phyloP scores from a whole-genome alignment of 768 basidiomycete genomes.

The Gyrodon lividus region DNA sequence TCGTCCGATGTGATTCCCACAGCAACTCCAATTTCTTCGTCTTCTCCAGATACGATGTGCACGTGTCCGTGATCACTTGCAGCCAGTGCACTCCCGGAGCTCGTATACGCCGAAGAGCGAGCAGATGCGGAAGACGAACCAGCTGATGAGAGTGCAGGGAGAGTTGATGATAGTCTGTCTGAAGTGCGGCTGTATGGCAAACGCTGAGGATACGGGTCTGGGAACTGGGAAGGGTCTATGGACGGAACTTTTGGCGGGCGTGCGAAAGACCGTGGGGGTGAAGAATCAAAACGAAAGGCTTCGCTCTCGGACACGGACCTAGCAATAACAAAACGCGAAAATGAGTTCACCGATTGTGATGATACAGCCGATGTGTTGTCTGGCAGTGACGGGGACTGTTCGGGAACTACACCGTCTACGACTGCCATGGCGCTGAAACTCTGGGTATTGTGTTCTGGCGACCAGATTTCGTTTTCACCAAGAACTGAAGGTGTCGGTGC shows the following conservation, averaged over 20 bases:
- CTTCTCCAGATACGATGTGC: constrained; percentile 58
- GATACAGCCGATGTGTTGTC: constrained; percentile 20
- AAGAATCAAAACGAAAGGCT: constrained; percentile 37
- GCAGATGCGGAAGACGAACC: constrained; percentile 71
- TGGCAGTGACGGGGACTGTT: constrained; percentile 16
- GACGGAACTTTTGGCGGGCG: constrained; percentile 44
- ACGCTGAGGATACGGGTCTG: constrained; percentile 70
- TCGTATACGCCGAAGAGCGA: constrained; percentile 77
- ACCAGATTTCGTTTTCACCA: constrained; percentile 25
- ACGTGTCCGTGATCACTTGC: constrained; percentile 65
- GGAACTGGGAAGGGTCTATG: constrained; percentile 66
- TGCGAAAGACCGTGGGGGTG: constrained; percentile 37
- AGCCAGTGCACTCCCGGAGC: constrained; percentile 59
- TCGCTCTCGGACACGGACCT: constrained; percentile 43
- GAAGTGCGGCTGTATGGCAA: constrained; percentile 42
- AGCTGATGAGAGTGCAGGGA: constrained; percentile 66
- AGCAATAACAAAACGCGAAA: constrained; percentile 35
- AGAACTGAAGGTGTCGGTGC: constrained; percentile 37
- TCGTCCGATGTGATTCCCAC: constrained; percentile 68
- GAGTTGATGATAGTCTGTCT: constrained; percentile 34
- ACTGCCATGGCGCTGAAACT: constrained; percentile 20
- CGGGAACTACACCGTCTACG: constrained; percentile 11
- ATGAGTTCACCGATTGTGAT: constrained; percentile 22
- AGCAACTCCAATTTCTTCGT: constrained; percentile 52
- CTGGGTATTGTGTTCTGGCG: constrained; percentile 18